Base-by-base conservation (phyloP, 139 green algal genomes). In the Chlorella sp. region DNA sequence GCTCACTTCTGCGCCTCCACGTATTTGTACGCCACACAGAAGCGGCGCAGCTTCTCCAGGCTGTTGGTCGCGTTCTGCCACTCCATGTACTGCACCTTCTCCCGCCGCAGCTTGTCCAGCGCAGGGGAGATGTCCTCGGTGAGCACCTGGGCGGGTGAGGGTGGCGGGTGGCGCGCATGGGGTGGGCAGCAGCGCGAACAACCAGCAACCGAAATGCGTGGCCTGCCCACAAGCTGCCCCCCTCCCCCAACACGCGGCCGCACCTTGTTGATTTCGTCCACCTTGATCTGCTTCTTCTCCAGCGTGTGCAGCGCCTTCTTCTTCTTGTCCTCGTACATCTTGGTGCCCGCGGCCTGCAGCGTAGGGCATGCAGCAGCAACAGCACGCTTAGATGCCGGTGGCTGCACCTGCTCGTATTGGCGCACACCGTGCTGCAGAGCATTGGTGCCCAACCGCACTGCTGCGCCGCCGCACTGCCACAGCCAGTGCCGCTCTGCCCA, bases 261-360 rank as follows among this genome's bases (percentile, higher is more conserved):
- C 80, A 98, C 94, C 91, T 94, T 91, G 86, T 99, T 95, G 73
- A 99, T 99, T 88, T 99, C 96, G 4, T 95, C 91, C 75, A 99
- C 91, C 85, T 98, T 96, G 28, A 92, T 72, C 88, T 99, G 90
- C 93, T 99, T 99, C 91, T 99, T 99, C 16, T 96, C 94, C 81
- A 99, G 90, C 26, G 96, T 94, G 72, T 81, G 71, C 38, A 94
- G 83, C 30, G 95, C 95, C n/a, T 84, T 90, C 63, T 98, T 95
- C 91, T 98, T 98, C 90, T 99, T 99, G 72, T 92, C 96, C 86
- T 99, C 97, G 88, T 99, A 99, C 95, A 99, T 99, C 74, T 96
- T 94, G 11, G 98, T 99, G 34, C 97, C 97, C 1, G 91, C 92
- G 0, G 95, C 98, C 25, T 30, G 26, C 25, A 30, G 44, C 7